A percentile compares a stretch with the other conserved stretches of the same genome.
phyloP scores from a whole-genome alignment of 2,329 filamentous ascomycete species.

The Sporothrix pallida region DNA sequence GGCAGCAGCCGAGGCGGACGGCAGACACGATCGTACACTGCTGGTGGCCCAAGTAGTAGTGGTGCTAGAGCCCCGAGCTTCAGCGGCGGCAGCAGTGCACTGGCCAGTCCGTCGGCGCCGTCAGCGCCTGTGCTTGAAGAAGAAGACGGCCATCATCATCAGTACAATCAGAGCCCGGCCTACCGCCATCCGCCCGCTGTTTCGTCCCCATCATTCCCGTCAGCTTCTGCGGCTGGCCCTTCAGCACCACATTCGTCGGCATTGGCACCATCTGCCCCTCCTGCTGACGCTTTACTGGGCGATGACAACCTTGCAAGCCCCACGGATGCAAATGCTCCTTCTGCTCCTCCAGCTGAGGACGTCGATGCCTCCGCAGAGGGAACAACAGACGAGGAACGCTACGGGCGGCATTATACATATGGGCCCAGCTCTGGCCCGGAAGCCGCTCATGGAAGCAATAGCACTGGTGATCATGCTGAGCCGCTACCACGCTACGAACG shows the following conservation, averaged over 20 bases:
- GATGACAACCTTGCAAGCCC: background rate
- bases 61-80: slow-evolving; percentile 7
- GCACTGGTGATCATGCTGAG: slow-evolving; percentile 36
- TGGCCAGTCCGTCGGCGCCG: slow-evolving; percentile 44
- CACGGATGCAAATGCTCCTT: background rate
- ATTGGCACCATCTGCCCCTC: background rate
- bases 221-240: background rate
- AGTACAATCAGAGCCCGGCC: slow-evolving; percentile 2
- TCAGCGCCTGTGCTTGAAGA: slow-evolving; percentile 65
- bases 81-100: background rate
- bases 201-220: background rate
- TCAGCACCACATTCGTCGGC: background rate
- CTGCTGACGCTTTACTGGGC: background rate
- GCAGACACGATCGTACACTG: slow-evolving; percentile 38
- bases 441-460: slow-evolving; percentile 18
- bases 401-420: slow-evolving; percentile 42
- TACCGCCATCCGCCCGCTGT: slow-evolving; percentile 10
- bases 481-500: slow-evolving; percentile 44
- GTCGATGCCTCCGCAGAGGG: background rate
- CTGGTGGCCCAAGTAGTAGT: background rate
- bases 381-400: slow-evolving; percentile 35
- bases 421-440: slow-evolving; percentile 28
- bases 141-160: slow-evolving; percentile 48
- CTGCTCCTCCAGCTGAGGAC: slow-evolving; percentile 42
- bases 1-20: slow-evolving; percentile 35